These are phyloP conservation scores for Apiospora rasikravindrae DNA, from an alignment of 2,329 filamentous ascomycete species.

Conservation along the genomic window DNA sequence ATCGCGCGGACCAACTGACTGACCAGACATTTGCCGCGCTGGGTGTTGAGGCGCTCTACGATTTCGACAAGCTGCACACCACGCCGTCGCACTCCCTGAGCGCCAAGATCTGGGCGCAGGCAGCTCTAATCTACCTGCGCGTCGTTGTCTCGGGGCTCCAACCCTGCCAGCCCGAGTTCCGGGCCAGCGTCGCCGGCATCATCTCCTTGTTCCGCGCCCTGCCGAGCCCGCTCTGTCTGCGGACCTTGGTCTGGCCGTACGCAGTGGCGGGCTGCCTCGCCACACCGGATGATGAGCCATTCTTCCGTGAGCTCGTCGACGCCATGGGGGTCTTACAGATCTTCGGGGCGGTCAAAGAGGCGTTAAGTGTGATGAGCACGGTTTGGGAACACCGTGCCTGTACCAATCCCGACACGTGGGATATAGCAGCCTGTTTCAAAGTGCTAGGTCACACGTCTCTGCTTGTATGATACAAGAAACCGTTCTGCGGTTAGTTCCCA, in stretches of 20 bases:
- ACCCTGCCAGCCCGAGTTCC: conserved; percentile 29
- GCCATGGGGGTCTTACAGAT: conserved; percentile 32
- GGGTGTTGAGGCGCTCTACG: conserved; percentile 24
- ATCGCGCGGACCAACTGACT: conserved; percentile 26
- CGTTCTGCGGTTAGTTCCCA: not conserved
- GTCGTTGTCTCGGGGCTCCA: conserved; percentile 33
- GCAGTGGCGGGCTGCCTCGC: conserved; percentile 36
- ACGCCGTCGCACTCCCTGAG: conserved; percentile 28
- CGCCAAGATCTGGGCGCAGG: conserved; percentile 36
- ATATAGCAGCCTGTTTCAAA: conserved; percentile 33
- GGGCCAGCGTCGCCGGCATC: conserved; percentile 28
- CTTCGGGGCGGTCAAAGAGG: conserved; percentile 34
- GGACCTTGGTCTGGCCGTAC: conserved; percentile 37
- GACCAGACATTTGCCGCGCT: conserved; percentile 27
- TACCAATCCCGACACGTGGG: conserved; percentile 30
- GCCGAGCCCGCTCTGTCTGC: conserved; percentile 30
- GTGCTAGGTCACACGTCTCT: conserved; percentile 31
- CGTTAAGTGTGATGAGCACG: conserved; percentile 29
- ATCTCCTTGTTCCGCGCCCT: conserved; percentile 29
- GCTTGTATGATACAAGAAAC: conserved; percentile 36
- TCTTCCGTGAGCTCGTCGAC: conserved; percentile 30
- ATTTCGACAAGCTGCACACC: conserved; percentile 21
- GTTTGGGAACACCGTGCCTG: conserved; percentile 32
- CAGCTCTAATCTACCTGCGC: conserved; percentile 33
- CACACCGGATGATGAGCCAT: conserved; percentile 28